Conservation (phyloP, 768 basidiomycete genomes). For the Phanerochaete sordida region DNA sequence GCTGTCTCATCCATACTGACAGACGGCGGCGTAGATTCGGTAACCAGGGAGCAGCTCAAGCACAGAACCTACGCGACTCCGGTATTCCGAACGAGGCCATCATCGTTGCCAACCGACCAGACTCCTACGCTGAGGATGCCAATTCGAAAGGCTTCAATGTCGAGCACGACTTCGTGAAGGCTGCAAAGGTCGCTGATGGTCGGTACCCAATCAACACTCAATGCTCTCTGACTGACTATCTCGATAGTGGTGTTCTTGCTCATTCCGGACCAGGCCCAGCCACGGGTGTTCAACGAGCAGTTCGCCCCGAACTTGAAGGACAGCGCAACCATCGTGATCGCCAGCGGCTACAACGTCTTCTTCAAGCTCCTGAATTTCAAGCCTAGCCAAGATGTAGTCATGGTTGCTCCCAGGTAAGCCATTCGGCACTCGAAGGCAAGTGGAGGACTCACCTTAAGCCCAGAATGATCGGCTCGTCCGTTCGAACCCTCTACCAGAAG, state of each 20-base stretch:
- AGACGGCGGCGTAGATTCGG: slow-evolving; percentile 42
- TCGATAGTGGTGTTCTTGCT: slow-evolving; percentile 52
- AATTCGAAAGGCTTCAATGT: slow-evolving; percentile 54
- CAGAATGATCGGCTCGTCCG: slow-evolving; percentile 68
- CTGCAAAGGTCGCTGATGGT: slow-evolving; percentile 55
- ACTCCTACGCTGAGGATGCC: slow-evolving; percentile 56
- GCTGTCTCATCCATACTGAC: neutral
- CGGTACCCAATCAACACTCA: slow-evolving; percentile 11
- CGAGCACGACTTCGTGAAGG: slow-evolving; percentile 53
- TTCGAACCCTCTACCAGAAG: slow-evolving; percentile 56
- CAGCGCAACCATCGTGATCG: slow-evolving; percentile 48
- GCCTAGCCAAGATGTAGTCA: slow-evolving; percentile 53
- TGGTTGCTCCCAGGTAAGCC: slow-evolving; percentile 59
- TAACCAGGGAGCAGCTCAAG: slow-evolving; percentile 65
- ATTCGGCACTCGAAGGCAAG: neutral
- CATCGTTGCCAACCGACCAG: slow-evolving; percentile 53
- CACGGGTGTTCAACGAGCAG: slow-evolving; percentile 55
- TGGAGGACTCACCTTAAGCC: neutral
- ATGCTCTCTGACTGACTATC: neutral
- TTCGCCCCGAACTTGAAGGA: slow-evolving; percentile 49
- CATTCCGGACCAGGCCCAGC: slow-evolving; percentile 63
- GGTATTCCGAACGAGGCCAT: slow-evolving; percentile 62
- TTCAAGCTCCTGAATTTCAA: slow-evolving; percentile 55
- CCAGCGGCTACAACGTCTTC: slow-evolving; percentile 65
- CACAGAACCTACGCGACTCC: slow-evolving; percentile 61